phyloP scores from a whole-genome alignment of 1,284 basidiomycete genomes.

The Melampsora americana region DNA sequence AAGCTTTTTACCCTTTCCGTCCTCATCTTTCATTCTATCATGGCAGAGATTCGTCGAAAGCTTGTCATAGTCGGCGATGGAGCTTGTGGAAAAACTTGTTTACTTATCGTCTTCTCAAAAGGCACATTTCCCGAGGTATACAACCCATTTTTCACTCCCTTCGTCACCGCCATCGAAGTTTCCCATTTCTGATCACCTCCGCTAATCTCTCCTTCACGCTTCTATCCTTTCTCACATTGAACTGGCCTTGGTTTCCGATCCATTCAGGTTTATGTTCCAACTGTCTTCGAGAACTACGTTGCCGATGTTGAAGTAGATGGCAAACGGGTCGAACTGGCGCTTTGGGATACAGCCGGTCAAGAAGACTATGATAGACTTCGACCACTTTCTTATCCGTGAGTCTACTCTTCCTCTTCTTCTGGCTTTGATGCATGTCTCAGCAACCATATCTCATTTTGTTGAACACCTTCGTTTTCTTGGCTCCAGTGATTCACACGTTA shows the following conservation, averaged over 20 bases:
- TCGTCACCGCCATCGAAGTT: not conserved
- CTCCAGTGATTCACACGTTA: constrained; percentile 79
- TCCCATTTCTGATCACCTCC: not conserved
- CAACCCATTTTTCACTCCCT: constrained; percentile 33
- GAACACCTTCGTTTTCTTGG: constrained; percentile 64
- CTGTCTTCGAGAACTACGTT: constrained; percentile 78
- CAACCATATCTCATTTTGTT: constrained; percentile 10
- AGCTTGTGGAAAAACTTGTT: constrained; percentile 80
- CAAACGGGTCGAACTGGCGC: constrained; percentile 83
- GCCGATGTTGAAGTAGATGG: constrained; percentile 85
- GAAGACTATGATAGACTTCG: constrained; percentile 63
- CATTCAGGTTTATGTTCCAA: constrained; percentile 78
- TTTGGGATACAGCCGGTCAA: constrained; percentile 95
- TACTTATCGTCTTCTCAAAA: constrained; percentile 81
- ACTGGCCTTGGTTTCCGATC: constrained; percentile 5
- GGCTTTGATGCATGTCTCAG: constrained; percentile 23
- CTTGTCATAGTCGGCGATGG: constrained; percentile 77
- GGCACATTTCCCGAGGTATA: constrained; percentile 87
- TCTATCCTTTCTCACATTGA: not conserved
- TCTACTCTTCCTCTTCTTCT: not conserved
- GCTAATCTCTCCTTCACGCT: not conserved
- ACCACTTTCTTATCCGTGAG: constrained; percentile 36
- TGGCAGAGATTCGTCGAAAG: constrained; percentile 66
- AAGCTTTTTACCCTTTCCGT: not conserved
- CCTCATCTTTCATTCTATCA: not conserved